phyloP scores from a whole-genome alignment of 164 flowering plant species.

The Tetrastigma voinierianum region DNA sequence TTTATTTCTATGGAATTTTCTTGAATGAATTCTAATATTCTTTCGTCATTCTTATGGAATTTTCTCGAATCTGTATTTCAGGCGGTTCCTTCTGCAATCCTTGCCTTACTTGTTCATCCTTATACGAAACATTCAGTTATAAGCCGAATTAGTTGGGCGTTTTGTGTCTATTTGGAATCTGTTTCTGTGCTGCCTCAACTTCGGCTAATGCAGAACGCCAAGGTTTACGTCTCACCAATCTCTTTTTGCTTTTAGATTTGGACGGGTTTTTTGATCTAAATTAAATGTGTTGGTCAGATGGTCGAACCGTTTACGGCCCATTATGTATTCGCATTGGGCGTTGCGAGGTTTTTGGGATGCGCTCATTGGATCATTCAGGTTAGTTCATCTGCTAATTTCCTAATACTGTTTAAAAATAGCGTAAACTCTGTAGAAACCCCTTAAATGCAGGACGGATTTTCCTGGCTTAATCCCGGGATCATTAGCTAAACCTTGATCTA shows the following conservation, averaged over 20 bases:
- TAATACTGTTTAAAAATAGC: not conserved
- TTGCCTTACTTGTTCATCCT: constrained; percentile 57
- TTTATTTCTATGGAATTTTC: no score
- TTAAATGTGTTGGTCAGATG: constrained; percentile 48
- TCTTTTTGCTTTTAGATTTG: no score
- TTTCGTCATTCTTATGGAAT: not conserved
- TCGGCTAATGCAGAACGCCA: constrained; percentile 81
- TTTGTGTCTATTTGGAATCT: constrained; percentile 70
- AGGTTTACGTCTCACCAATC: constrained; percentile 39
- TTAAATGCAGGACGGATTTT: not conserved
- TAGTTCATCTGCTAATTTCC: not conserved
- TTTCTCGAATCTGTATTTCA: constrained; percentile 16
- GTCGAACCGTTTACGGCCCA: constrained; percentile 89
- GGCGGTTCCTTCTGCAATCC: constrained; percentile 52
- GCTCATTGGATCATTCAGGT: constrained; percentile 74
- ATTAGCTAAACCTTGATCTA: not conserved
- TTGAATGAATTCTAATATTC: not conserved
- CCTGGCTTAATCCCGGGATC: not conserved
- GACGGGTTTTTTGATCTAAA: not conserved
- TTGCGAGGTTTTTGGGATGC: constrained; percentile 73
- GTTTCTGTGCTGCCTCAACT: constrained; percentile 89
- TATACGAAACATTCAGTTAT: constrained; percentile 8
- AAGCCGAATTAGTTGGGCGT: constrained; percentile 61
- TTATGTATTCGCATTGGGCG: constrained; percentile 90
- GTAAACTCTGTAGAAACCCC: not conserved